Conservation (phyloP, 2,329 filamentous ascomycete genomes). For the Teratosphaeria gauchensis region DNA sequence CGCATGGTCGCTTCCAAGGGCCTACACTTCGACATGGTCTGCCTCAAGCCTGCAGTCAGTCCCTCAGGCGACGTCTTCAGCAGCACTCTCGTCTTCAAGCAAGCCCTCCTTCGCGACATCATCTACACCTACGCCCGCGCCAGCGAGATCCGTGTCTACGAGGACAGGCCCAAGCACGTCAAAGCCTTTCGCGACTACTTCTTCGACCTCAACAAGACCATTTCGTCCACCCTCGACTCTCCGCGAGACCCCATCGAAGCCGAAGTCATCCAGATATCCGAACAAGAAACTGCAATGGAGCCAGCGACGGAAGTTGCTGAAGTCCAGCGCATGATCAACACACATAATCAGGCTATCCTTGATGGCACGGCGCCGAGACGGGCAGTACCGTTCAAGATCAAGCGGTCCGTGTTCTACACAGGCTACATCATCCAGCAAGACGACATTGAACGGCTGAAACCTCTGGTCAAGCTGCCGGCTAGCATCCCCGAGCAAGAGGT, state of each 20-base stretch:
- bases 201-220: constrained; percentile 59
- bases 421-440: constrained; percentile 71
- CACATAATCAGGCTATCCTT: constrained; percentile 61
- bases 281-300: constrained; percentile 63
- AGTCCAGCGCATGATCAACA: constrained; percentile 81
- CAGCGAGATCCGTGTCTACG: constrained; percentile 65
- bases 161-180: constrained; percentile 56
- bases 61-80: constrained; percentile 69
- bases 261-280: constrained; percentile 79
- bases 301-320: constrained; percentile 71
- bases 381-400: constrained; percentile 55
- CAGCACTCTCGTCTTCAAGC: constrained; percentile 88
- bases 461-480: constrained; percentile 56
- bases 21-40: constrained; percentile 79
- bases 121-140: constrained; percentile 78
- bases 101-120: constrained; percentile 67
- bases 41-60: constrained; percentile 74
- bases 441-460: constrained; percentile 63
- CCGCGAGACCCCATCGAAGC: constrained; percentile 57
- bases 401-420: constrained; percentile 83
- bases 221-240: constrained; percentile 25
- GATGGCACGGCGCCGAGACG: constrained; percentile 35
- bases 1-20: constrained; percentile 69
- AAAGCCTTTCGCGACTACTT: constrained; percentile 82
- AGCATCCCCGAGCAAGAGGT: constrained; percentile 59